A percentile compares a stretch with the other conserved stretches of the same genome.
Conservation (phyloP, 2,329 filamentous ascomycete genomes). For the Botrytis sinoallii region DNA sequence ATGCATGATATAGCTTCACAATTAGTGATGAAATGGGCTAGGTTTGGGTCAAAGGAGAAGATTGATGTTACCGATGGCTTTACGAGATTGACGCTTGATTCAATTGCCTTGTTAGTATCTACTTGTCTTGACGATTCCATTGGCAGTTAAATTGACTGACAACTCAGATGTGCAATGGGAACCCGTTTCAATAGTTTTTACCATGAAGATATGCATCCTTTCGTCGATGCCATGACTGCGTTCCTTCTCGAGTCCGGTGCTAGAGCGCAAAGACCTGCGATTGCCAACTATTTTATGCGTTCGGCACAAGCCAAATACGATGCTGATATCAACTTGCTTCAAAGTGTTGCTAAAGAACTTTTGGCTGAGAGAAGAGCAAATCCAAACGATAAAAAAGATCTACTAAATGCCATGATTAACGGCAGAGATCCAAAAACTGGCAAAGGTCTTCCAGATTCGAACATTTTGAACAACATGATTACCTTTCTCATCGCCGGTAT, state of each 20-base stretch:
- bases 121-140: background rate
- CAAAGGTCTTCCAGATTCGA: constrained; percentile 58
- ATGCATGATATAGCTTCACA: constrained; percentile 68
- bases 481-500: constrained; percentile 61
- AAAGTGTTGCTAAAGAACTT: constrained; percentile 45
- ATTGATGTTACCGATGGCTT: constrained; percentile 67
- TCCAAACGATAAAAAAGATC: constrained; percentile 60
- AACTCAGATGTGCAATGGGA: constrained; percentile 57
- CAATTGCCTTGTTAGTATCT: constrained; percentile 46
- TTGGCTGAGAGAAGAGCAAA: constrained; percentile 56
- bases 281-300: constrained; percentile 49
- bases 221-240: constrained; percentile 63
- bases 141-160: background rate
- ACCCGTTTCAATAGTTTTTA: constrained; percentile 80
- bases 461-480: constrained; percentile 67
- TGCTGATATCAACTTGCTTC: constrained; percentile 49
- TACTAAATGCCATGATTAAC: constrained; percentile 67
- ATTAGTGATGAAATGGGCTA: constrained; percentile 65
- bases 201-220: constrained; percentile 64
- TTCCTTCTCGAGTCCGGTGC: constrained; percentile 58
- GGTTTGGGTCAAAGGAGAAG: constrained; percentile 54
- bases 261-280: constrained; percentile 46
- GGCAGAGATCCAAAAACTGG: constrained; percentile 66
- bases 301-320: constrained; percentile 46
- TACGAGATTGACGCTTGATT: constrained; percentile 68